Percentiles rank a stretch among this genome's conserved stretches.
phyloP scores from a whole-genome alignment of 345 rosid species.

The Acer campestre region DNA sequence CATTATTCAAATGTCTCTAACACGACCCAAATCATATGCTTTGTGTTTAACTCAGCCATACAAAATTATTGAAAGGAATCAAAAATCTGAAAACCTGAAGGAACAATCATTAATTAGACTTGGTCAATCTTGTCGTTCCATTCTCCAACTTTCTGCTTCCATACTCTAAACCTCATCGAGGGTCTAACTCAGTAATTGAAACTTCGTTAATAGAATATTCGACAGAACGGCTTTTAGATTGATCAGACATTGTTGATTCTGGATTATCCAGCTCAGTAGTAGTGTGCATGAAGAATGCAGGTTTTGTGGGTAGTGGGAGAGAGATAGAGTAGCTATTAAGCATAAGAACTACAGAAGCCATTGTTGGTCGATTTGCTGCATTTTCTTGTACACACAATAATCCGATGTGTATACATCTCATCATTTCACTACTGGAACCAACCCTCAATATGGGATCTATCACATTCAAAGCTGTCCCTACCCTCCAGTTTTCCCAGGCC shows the following conservation, averaged over 20 bases:
- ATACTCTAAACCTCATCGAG: not conserved
- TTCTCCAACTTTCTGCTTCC: not conserved
- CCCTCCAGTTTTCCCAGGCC: constrained; percentile 64
- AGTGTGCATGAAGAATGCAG: constrained; percentile 38
- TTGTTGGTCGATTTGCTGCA: constrained; percentile 41
- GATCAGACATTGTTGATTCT: not conserved
- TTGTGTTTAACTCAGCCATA: too few relatives aligned
- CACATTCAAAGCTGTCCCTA: constrained; percentile 31
- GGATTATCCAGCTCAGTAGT: constrained; percentile 12
- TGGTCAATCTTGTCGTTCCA: too few relatives aligned
- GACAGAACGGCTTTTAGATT: not conserved
- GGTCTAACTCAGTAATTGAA: constrained; percentile 28
- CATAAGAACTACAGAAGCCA: constrained; percentile 52
- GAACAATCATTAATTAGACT: too few relatives aligned
- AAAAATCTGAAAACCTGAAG: too few relatives aligned
- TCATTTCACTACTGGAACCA: constrained; percentile 38
- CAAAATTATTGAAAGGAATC: too few relatives aligned
- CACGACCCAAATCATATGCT: too few relatives aligned
- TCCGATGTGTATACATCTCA: constrained; percentile 58
- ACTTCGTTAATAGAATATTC: constrained; percentile 1
- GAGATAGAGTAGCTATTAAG: constrained; percentile 41
- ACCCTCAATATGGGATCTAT: constrained; percentile 39
- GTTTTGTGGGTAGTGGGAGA: constrained; percentile 43
- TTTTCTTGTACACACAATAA: constrained; percentile 61
- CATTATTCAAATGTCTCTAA: too few relatives aligned